These are phyloP conservation scores for Lyophyllum decastes DNA, from an alignment of 768 basidiomycete species.

Conservation along the genomic window DNA sequence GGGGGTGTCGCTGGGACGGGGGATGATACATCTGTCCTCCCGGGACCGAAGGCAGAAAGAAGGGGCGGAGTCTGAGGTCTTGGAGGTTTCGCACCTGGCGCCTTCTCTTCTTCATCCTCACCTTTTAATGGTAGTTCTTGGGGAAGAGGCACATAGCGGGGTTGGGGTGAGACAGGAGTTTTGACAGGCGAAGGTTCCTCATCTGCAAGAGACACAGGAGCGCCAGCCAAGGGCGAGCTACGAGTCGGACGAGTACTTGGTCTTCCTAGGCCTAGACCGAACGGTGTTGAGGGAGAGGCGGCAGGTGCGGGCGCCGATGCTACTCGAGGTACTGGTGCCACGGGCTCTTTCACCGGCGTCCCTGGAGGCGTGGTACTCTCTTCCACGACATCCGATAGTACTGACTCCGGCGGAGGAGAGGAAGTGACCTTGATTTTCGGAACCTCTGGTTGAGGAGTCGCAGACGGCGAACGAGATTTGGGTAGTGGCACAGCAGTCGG, in stretches of 20 bases:
- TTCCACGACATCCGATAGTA: conserved; percentile 32
- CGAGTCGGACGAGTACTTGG: conserved; percentile 66
- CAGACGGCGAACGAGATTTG: conserved; percentile 52
- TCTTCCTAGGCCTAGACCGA: conserved; percentile 52
- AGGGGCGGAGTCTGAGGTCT: conserved; percentile 55
- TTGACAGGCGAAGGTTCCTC: conserved; percentile 34
- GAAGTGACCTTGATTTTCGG: conserved; percentile 41
- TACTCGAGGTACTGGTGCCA: conserved; percentile 34
- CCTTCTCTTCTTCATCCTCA: conserved; percentile 26
- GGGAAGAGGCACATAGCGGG: conserved; percentile 33
- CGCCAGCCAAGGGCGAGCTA: conserved; percentile 75
- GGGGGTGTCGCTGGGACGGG: conserved; percentile 3
- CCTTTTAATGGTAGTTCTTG: conserved; percentile 21
- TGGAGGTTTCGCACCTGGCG: conserved; percentile 22
- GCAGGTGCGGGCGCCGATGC: conserved; percentile 28
- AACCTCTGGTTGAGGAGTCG: conserved; percentile 58
- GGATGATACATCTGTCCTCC: conserved; percentile 6
- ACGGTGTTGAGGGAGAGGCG: conserved; percentile 36
- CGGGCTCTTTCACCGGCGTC: conserved; percentile 50
- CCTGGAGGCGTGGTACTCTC: conserved; percentile 65
- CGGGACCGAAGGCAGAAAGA: conserved; percentile 31
- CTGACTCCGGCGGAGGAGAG: conserved; percentile 32
- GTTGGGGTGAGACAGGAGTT: conserved; percentile 41
- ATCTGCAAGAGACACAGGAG: conserved; percentile 45
- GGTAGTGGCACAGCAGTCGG: conserved; percentile 39